Evolutionary conservation across 805 yeast genomes (phyloP), one percentile per base, ranked within the genome.

Genomic region (Candida jianshihensis): DNA sequence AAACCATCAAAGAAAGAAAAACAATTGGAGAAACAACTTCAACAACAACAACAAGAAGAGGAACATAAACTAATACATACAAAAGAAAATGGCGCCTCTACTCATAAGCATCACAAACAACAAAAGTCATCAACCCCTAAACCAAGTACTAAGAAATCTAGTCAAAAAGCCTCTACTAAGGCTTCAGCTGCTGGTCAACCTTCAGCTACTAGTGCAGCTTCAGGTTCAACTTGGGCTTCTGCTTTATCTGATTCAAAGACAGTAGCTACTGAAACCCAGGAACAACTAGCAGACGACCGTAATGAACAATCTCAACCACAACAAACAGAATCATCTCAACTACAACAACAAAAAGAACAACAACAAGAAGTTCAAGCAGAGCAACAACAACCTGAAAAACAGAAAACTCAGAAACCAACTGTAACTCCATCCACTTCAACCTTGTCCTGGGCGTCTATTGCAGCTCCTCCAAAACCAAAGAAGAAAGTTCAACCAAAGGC

Each of bases 361-460:
- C 33, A 55, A 33, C 36, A 40, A 40, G 29, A 43, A 37, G 22
- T 19, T 10, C 22, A 26, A 34, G 17, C 33, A 35, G 37, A 40
- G 31, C 42, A 43, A 32, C 33, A 43, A 34, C 32, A 34, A 16
- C 21, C 29, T 29, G 19, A 27, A 31, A 44, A 46, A 37, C 44
- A 39, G 36, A 32, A 40, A 26, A 26, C 30, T 20, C 39, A 44
- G 30, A 47, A 44, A 30, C 38, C 48, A 32, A 43, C 35, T 16
- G 38, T 40, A 14, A 46, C 47, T 6, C 55, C 60, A 30, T 51
- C 59, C 14, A 41, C 55, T 5, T 44, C 57, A 9, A 43, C 51
- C 31, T 64, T 67, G 51, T 68, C 86, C 5, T 80, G 87, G 84
- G 86, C 87, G 21, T 73, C 88, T 14, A 74, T 81, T 48, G 79